Evolutionary conservation across 1,284 basidiomycete genomes (phyloP).

Genomic region (Neolentinus lepideus): DNA sequence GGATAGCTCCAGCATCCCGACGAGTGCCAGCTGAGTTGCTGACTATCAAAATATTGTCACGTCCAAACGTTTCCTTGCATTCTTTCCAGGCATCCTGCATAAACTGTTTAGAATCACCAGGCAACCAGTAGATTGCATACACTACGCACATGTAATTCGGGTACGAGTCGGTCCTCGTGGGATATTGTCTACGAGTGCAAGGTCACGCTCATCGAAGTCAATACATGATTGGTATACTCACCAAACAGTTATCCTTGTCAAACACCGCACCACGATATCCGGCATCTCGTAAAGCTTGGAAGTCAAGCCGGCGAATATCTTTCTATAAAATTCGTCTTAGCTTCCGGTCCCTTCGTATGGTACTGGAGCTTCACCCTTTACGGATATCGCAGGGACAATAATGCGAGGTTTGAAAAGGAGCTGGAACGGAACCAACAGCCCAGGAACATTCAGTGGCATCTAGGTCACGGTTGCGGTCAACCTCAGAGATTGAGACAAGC

Average conservation of each 20-base stretch:
- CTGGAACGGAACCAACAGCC: conserved; percentile 69
- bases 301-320: conserved; percentile 89
- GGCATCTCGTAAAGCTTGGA: conserved; percentile 63
- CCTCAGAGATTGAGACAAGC: not conserved
- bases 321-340: conserved; percentile 27
- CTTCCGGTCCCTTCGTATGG: not conserved
- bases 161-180: conserved; percentile 64
- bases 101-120: not conserved
- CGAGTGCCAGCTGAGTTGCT: conserved; percentile 89
- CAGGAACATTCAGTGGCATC: conserved; percentile 78
- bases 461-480: not conserved
- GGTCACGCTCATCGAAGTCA: not conserved
- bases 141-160: conserved; percentile 56
- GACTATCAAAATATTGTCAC: conserved; percentile 80
- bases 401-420: conserved; percentile 68
- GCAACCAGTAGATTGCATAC: not conserved
- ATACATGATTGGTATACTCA: conserved; percentile 27
- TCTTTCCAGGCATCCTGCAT: conserved; percentile 71
- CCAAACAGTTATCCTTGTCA: conserved; percentile 97
- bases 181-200: conserved; percentile 58
- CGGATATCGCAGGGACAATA: conserved; percentile 63
- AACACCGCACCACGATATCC: conserved; percentile 88
- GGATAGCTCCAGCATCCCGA: conserved; percentile 73
- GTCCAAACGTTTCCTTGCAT: conserved; percentile 69
- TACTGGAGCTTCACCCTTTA: conserved; percentile 52